A percentile compares a stretch with the other conserved stretches of the same genome.
Evolutionary conservation across 352 stramenopile species (phyloP).

Genomic region (Globisporangium iwayamae): DNA sequence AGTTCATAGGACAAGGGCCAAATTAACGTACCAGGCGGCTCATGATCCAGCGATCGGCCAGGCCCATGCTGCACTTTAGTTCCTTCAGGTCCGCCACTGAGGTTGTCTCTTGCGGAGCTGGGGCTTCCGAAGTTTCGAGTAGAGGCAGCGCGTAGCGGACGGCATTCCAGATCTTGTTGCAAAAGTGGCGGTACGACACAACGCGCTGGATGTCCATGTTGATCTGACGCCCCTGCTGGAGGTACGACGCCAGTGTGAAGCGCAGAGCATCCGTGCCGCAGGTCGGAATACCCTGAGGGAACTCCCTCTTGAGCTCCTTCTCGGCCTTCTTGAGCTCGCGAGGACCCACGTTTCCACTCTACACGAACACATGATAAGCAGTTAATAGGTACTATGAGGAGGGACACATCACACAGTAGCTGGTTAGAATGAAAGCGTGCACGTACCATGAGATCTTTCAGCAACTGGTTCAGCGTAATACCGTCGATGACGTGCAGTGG

Average conservation of each 20-base stretch:
- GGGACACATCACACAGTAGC: not conserved
- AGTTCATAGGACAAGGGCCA: not conserved
- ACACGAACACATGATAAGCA: not conserved
- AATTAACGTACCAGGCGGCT: conserved; percentile 59
- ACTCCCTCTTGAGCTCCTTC: conserved; percentile 95
- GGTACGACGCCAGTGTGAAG: conserved; percentile 96
- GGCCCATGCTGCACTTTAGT: conserved; percentile 40
- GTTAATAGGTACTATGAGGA: not conserved
- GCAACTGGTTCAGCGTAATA: conserved; percentile 91
- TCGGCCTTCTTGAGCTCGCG: conserved; percentile 96
- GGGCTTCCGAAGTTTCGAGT: conserved; percentile 25
- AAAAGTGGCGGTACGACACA: conserved; percentile 83
- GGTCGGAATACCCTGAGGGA: conserved; percentile 97
- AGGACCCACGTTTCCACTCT: conserved; percentile 57
- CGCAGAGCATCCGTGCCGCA: conserved; percentile 98
- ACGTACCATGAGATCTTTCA: conserved; percentile 87
- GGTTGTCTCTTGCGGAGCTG: not conserved
- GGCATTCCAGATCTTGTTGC: conserved; percentile 90
- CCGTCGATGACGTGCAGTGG: conserved; percentile 98
- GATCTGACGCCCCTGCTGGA: conserved; percentile 85
- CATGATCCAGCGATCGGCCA: conserved; percentile 82
- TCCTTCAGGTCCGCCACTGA: conserved; percentile 22
- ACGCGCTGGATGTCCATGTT: conserved; percentile 87
- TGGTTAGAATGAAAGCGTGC: not conserved
- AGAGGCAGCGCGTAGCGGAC: conserved; percentile 73